Evolutionary conservation across 1,284 basidiomycete species (phyloP), one percentile per base, ranked within the genome.

Genomic region (Ustilago crameri): DNA sequence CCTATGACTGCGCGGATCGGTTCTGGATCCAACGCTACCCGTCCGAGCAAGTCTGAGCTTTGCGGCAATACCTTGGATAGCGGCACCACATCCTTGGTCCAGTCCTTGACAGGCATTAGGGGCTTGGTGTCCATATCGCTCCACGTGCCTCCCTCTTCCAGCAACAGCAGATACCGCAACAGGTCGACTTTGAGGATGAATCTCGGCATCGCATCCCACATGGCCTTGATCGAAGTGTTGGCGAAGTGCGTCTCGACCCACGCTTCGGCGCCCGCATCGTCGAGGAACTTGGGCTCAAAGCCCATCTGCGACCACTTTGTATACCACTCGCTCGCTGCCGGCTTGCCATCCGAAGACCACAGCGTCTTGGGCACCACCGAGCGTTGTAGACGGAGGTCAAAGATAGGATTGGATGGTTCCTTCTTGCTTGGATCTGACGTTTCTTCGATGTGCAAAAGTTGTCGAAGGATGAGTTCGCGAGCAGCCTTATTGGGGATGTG

Each of bases 121-220:
- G 74, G 65, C 2, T 68, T 60, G 7, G 74, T 75, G 45, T 76
- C 74, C 72, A 76, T 70, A 20, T 76, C 74, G 50, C 66, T 62
- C 67, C 71, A 76, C 0, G 71, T 71, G 0, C 74, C 74, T 8
- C 74, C 74, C 34, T 72, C 67, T 10, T 68, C 35, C 4, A 69
- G 50, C 41, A 76, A 41, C 30, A 76, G 61, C n/a, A 74, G 59
- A 27, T 76, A 76, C 14, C 74, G 55, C 23, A 74, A 41, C 1
- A 76, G 56, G 23, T 76, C 74, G 2, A 67, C 74, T 49, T 72
- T 70, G 60, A 74, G 72, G 27, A 74, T 74, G 48, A 67, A 63
- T 18, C 72, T 51, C 2, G 72, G 72, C 58, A 74, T 60, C 23
- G 55, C 35, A 37, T 72, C 57, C 72, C 72, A 74, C 51, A 64